These are phyloP conservation scores for Obelidium mucronatum DNA, from an alignment of 192 early-diverging fungal genomes.

Conservation along the genomic window DNA sequence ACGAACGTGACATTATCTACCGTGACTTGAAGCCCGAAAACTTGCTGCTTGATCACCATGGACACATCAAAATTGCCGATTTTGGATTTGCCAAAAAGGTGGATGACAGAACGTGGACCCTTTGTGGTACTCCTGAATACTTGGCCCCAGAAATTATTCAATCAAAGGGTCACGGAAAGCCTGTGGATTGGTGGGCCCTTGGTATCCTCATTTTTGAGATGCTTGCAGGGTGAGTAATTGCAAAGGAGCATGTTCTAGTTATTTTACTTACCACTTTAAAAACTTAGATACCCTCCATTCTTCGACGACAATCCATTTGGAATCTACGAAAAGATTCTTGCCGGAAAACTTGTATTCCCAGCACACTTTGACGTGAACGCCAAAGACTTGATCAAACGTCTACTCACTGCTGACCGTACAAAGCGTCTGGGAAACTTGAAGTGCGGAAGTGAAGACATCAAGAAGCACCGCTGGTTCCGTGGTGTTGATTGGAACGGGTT, in stretches of 20 bases:
- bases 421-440: slow-evolving; percentile 95
- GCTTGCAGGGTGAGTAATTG: slow-evolving; percentile 87
- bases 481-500: slow-evolving; percentile 93
- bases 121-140: slow-evolving; percentile 98
- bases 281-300: slow-evolving; percentile 94
- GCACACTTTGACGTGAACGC: slow-evolving; percentile 84
- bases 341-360: slow-evolving; percentile 88
- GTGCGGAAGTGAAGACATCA: slow-evolving; percentile 91
- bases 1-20: slow-evolving; percentile 94
- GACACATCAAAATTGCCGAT: slow-evolving; percentile 97
- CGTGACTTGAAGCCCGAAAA: slow-evolving; percentile 96
- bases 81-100: slow-evolving; percentile 98
- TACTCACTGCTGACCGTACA: slow-evolving; percentile 89
- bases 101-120: slow-evolving; percentile 90
- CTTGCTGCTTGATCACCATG: slow-evolving; percentile 78
- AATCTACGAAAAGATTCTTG: slow-evolving; percentile 98
- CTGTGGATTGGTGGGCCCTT: slow-evolving; percentile 99
- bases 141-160: slow-evolving; percentile 97
- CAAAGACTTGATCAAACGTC: slow-evolving; percentile 88
- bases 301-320: slow-evolving; percentile 98
- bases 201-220: slow-evolving; percentile 98
- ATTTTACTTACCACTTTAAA: not conserved
- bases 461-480: slow-evolving; percentile 92
- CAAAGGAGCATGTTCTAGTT: not conserved
- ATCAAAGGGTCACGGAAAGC: slow-evolving; percentile 94